phyloP scores from a whole-genome alignment of 164 flowering plant species.

The Vitis rupestris region DNA sequence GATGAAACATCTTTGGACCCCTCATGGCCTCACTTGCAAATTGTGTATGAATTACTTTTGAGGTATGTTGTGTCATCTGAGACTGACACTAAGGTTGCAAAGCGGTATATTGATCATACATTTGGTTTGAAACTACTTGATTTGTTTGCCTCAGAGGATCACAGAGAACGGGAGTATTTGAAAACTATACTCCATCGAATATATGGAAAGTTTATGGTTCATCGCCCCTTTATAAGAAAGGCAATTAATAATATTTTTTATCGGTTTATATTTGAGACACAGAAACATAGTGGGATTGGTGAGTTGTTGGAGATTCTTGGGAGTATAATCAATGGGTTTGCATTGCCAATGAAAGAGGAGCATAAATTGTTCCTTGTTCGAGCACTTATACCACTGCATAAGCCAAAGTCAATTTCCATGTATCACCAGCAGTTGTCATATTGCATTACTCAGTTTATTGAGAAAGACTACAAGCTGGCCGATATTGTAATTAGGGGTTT shows the following conservation, averaged over 20 bases:
- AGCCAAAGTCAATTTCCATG: constrained; percentile 23
- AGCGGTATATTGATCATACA: constrained; percentile 29
- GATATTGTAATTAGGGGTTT: constrained; percentile 34
- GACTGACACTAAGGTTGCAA: constrained; percentile 32
- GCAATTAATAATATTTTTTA: constrained; percentile 34
- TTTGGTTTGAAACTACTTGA: constrained; percentile 37
- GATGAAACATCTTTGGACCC: constrained; percentile 34
- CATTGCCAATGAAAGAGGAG: constrained; percentile 44
- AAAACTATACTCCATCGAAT: constrained; percentile 36
- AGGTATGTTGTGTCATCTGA: constrained; percentile 32
- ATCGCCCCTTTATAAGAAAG: constrained; percentile 36
- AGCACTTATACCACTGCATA: constrained; percentile 39
- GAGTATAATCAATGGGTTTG: constrained; percentile 44
- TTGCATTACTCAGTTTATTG: constrained; percentile 36
- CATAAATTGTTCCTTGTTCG: constrained; percentile 36
- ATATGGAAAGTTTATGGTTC: constrained; percentile 40
- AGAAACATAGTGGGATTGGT: constrained; percentile 35
- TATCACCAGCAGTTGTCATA: constrained; percentile 39
- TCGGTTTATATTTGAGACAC: constrained; percentile 32
- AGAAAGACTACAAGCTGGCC: constrained; percentile 37
- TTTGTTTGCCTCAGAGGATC: constrained; percentile 43
- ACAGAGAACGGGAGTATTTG: constrained; percentile 37
- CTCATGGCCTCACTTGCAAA: constrained; percentile 36
- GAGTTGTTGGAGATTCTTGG: constrained; percentile 39
- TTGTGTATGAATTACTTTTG: constrained; percentile 33